Percentiles rank a stretch among this genome's conserved stretches.
These are phyloP conservation scores for Centaurea solstitialis DNA, from an alignment of 129 eudicot genomes.

Conservation along the genomic window DNA sequence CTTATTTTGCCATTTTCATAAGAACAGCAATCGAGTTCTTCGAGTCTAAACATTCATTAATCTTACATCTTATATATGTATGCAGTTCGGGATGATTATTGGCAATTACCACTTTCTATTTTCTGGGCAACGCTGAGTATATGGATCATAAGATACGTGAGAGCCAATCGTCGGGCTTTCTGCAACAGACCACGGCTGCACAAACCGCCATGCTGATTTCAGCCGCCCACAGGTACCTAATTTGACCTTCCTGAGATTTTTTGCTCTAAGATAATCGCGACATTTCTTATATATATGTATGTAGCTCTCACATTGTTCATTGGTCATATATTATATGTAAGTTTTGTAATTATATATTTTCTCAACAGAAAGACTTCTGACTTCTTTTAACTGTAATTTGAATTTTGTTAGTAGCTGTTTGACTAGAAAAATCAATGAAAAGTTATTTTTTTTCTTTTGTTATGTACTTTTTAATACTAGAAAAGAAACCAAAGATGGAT, in stretches of 20 bases:
- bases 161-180: conserved; percentile 64
- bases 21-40: neutral
- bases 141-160: conserved; percentile 55
- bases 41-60: neutral
- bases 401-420: conserved; percentile 13
- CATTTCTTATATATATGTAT: conserved; percentile 5
- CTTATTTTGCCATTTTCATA: neutral
- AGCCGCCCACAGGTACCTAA: neutral
- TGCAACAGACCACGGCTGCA: conserved; percentile 82
- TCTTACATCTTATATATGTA: conserved; percentile 2
- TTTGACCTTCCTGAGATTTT: neutral
- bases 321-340: neutral
- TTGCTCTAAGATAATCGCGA: neutral
- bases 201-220: conserved; percentile 48
- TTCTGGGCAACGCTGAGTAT: conserved; percentile 78
- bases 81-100: conserved; percentile 52
- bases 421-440: conserved; percentile 6
- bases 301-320: conserved; percentile 16
- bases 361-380: neutral
- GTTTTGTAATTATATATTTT: neutral
- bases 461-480: neutral
- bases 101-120: conserved; percentile 61
- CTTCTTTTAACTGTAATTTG: conserved; percentile 1
- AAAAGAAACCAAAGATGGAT: neutral
- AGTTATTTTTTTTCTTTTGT: neutral